Evolutionary conservation across 257 asterid species (phyloP).

Genomic region (Solanum pimpinellifolium): DNA sequence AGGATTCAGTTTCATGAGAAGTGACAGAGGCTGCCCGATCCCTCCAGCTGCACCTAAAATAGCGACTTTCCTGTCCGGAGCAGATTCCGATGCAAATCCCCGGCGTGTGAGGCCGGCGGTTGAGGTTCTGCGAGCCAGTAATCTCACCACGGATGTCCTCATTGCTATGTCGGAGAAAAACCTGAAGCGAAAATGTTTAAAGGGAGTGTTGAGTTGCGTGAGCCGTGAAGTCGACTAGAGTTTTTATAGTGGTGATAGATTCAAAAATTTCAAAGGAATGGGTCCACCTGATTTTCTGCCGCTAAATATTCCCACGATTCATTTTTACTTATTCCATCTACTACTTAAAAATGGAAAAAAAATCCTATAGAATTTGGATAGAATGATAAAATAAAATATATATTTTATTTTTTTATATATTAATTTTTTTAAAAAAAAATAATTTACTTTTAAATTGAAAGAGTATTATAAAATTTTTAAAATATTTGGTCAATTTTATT

Average conservation of each 20-base stretch:
- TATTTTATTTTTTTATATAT: too few species aligned
- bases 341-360: neutral
- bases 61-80: slow-evolving; percentile 44
- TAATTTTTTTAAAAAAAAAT: too few species aligned
- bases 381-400: too few species aligned
- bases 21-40: slow-evolving; percentile 58
- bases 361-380: too few species aligned
- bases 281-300: neutral
- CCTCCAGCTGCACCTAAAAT: slow-evolving; percentile 68
- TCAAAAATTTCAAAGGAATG: neutral
- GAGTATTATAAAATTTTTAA: too few species aligned
- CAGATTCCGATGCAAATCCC: slow-evolving; percentile 37
- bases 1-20: slow-evolving; percentile 64
- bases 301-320: neutral
- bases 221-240: neutral
- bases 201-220: neutral
- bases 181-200: neutral
- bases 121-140: slow-evolving; percentile 18
- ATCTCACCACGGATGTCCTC: slow-evolving; percentile 36
- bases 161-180: slow-evolving; percentile 1
- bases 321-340: neutral
- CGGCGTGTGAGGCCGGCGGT: slow-evolving; percentile 12
- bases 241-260: neutral
- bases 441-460: too few species aligned
- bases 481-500: too few species aligned